Evolutionary conservation across 768 basidiomycete genomes (phyloP).

Genomic region (Auricularia heimuer): DNA sequence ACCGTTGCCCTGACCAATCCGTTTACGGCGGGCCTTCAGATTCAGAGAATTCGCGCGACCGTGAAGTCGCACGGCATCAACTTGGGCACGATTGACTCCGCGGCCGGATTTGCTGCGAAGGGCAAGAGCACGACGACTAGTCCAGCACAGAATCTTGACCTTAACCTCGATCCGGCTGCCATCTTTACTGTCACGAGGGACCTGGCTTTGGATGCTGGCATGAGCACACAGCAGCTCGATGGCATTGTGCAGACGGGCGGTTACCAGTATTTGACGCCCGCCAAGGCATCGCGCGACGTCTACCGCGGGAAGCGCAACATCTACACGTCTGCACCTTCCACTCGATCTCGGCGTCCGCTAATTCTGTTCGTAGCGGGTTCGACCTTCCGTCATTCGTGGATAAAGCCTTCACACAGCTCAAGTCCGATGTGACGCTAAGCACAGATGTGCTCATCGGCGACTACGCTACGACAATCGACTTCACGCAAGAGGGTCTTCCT

Average conservation of each 20-base stretch:
- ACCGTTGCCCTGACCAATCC: slow-evolving; percentile 55
- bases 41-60: slow-evolving; percentile 50
- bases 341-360: background rate
- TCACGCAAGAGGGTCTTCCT: slow-evolving; percentile 45
- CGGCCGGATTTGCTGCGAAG: slow-evolving; percentile 38
- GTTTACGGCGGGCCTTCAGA: slow-evolving; percentile 48
- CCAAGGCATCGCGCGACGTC: slow-evolving; percentile 21
- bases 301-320: slow-evolving; percentile 27
- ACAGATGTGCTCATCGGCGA: slow-evolving; percentile 52
- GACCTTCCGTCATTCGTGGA: slow-evolving; percentile 53
- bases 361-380: slow-evolving; percentile 37
- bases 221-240: slow-evolving; percentile 52
- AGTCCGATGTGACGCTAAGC: slow-evolving; percentile 48
- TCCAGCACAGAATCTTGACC: slow-evolving; percentile 46
- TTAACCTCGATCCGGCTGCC: slow-evolving; percentile 60
- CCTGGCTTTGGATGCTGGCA: slow-evolving; percentile 53
- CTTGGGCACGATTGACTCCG: slow-evolving; percentile 50
- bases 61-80: slow-evolving; percentile 51
- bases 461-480: slow-evolving; percentile 53
- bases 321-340: background rate
- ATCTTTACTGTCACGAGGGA: slow-evolving; percentile 64
- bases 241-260: slow-evolving; percentile 58
- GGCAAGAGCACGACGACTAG: slow-evolving; percentile 49
- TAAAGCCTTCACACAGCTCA: slow-evolving; percentile 53
- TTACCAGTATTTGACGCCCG: slow-evolving; percentile 40